Percentiles rank a stretch among this genome's conserved stretches.
Evolutionary conservation across 495 filamentous ascomycete genomes (phyloP).

Genomic region (Penicillium nucicola): DNA sequence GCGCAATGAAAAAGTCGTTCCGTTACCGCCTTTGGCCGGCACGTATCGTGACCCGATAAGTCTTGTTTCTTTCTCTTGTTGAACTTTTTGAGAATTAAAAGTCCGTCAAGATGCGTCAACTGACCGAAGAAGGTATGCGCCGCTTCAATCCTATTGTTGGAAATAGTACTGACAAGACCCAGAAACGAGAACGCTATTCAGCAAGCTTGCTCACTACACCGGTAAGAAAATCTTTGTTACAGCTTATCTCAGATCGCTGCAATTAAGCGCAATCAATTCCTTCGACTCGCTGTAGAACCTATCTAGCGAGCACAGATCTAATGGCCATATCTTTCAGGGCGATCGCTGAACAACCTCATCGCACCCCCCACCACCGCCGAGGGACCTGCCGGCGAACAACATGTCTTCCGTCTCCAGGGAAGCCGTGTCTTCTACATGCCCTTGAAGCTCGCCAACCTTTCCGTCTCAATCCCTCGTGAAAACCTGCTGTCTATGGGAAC

Average conservation of each 20-base stretch:
- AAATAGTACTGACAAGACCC: not conserved
- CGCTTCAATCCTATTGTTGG: slow-evolving; percentile 26
- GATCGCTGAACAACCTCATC: slow-evolving; percentile 75
- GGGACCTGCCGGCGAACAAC: slow-evolving; percentile 56
- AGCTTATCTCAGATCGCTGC: no score
- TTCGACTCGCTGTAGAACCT: no score
- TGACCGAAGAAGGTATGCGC: slow-evolving; percentile 65
- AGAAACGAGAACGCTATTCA: slow-evolving; percentile 54
- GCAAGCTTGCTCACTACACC: slow-evolving; percentile 82
- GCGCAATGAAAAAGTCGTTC: no score
- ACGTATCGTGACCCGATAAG: no score
- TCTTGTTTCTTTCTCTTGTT: no score
- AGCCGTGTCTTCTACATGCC: slow-evolving; percentile 84
- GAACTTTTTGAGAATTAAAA: no score
- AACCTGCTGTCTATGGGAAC: slow-evolving; percentile 81
- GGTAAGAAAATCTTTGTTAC: slow-evolving; percentile 34
- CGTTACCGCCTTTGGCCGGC: no score
- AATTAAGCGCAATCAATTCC: no score
- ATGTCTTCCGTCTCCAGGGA: slow-evolving; percentile 82
- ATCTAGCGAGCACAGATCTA: no score
- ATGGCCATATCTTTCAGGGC: slow-evolving; percentile 2
- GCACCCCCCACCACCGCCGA: slow-evolving; percentile 66
- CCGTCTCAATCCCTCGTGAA: slow-evolving; percentile 74
- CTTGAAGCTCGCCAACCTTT: slow-evolving; percentile 84
- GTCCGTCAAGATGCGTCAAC: slow-evolving; percentile 58